Percentiles rank a stretch among this genome's conserved stretches.
These are phyloP conservation scores for Neofusicoccum kwambonambiense DNA, from an alignment of 2,329 filamentous ascomycete genomes.

Conservation along the genomic window DNA sequence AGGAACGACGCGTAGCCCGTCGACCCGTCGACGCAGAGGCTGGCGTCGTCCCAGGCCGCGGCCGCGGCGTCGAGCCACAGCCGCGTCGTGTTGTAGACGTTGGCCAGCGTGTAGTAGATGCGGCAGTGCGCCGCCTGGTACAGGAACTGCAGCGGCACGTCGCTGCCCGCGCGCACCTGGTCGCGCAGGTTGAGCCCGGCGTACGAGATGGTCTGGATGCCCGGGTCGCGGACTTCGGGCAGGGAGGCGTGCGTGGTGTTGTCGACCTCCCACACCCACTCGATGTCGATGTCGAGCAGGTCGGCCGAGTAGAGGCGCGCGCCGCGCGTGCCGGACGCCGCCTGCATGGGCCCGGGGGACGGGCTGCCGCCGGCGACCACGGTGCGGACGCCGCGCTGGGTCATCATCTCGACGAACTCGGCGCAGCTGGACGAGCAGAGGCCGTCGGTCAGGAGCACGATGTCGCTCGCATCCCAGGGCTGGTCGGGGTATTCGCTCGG, in stretches of 20 bases:
- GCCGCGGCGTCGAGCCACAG: slow-evolving; percentile 37
- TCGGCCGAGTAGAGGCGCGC: slow-evolving; percentile 35
- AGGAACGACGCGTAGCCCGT: slow-evolving; percentile 23
- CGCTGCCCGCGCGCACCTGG: slow-evolving; percentile 34
- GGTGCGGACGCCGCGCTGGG: slow-evolving; percentile 50
- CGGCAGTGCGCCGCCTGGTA: slow-evolving; percentile 41
- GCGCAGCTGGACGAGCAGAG: slow-evolving; percentile 57
- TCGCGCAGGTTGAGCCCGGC: slow-evolving; percentile 39
- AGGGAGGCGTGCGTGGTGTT: slow-evolving; percentile 11
- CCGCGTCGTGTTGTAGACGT: slow-evolving; percentile 36
- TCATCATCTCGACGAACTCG: slow-evolving; percentile 53
- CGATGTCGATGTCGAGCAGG: slow-evolving; percentile 35
- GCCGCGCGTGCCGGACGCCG: slow-evolving; percentile 60
- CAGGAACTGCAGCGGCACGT: slow-evolving; percentile 37
- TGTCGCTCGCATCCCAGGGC: slow-evolving; percentile 37
- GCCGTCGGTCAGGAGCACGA: slow-evolving; percentile 50
- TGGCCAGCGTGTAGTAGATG: slow-evolving; percentile 38
- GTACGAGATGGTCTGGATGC: slow-evolving; percentile 22
- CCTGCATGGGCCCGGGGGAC: slow-evolving; percentile 54
- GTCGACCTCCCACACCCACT: slow-evolving; percentile 17
- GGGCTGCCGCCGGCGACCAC: slow-evolving; percentile 59
- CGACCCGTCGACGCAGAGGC: slow-evolving; percentile 34
- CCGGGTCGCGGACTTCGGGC: slow-evolving; percentile 10
- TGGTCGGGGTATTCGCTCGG: slow-evolving; percentile 5
- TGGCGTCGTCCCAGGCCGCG: slow-evolving; percentile 31